Base-by-base conservation (phyloP, 2,329 filamentous ascomycete species). In the Chrysoporthe deuterocubensis region DNA sequence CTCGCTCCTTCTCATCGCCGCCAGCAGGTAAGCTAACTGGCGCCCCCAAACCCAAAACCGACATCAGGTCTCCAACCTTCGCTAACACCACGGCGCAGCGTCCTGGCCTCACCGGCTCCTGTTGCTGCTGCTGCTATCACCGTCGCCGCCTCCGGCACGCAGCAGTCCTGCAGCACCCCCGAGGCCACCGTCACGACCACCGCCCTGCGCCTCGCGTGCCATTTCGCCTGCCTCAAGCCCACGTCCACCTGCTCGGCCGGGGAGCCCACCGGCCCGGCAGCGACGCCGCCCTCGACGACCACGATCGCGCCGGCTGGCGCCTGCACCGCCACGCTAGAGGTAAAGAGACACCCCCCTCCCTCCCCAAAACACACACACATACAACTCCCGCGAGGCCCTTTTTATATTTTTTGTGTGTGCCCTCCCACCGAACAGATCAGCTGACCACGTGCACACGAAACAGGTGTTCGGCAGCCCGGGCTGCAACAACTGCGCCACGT, bases 181-280 rank as follows among this genome's bases (percentile, higher is more conserved):
- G 58, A 56, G 16, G 42, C 62, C 9, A 68, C 66, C 3, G 6
- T 40, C 48, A 68, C 62, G 5, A 18, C 44, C 14, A 1, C 37
- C 4, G 7, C 3, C 4, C 32, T 44, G 18, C 32, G 32, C 11
- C 6, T 56, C 0, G 4, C 42, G 34, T 62, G 62, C 42, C 9
- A 34, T 46, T 50, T 34, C 42, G 57, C 14, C 21, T 68, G 66
- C 48, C 1, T 14, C n/a, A n/a, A 4, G 3, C 66, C 62, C 13
- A 48, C 2, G 9, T 37, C 59, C n/a, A 8, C 16, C 13, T 68
- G 66, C 48, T 8, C 26, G 3, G 4, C 18, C n/a, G 62, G 62
- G 18, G 62, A 68, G 62, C 62, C 66, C 54, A 67, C 66, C 8
- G 62, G 58, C 46, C 56, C 62, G 11, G n/a, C 57, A 5, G 50